Evolutionary conservation across 768 basidiomycete genomes (phyloP), one percentile per base, ranked within the genome.

Genomic region (Auriscalpium microsporum): DNA sequence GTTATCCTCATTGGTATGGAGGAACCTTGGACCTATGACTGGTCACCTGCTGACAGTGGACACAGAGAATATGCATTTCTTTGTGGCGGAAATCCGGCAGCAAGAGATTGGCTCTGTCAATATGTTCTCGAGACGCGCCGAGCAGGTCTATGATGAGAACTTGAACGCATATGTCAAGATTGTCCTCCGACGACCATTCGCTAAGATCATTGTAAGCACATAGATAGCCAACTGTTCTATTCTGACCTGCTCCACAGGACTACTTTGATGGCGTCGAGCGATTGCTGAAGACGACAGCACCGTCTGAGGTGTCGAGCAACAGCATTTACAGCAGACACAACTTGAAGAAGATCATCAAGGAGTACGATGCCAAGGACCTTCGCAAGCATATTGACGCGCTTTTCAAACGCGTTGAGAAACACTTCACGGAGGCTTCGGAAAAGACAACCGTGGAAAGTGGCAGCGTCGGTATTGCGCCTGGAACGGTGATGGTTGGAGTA

Each of bases 1-100:
- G 91, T 97, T 62, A 87, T 95, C 64, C 76, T 98, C 57, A 87
- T 97, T 55, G 95, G 95, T 94, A 64, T 63, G 87, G 69, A 36
- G 6, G 44, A 8, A 48, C 17, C 45, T 58, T 28, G 46, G 45
- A 23, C n/a, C 8, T 21, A 3, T 8, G 16, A 7, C 21, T 40
- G 7, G 35, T 10, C 10, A 16, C 19, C 35, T 14, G 13, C 53
- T 16, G 17, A 40, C 50, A 14, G 28, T 10, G 42, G 1, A 33
- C 10, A 10, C 65, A 98, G 95, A 96, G 71, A 98, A 98, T 67
- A 96, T 95, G 94, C 89, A 94, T 60, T 85, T 88, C 65, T 95
- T 96, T 66, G 80, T 93, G 38, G 81, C 86, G 0, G 94, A 95
- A 64, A 83, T 87, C 36, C 78, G 84, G 0, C 80, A 79, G 60